Evolutionary conservation across 2,329 filamentous ascomycete genomes (phyloP).

Genomic region (Didymella pomorum): DNA sequence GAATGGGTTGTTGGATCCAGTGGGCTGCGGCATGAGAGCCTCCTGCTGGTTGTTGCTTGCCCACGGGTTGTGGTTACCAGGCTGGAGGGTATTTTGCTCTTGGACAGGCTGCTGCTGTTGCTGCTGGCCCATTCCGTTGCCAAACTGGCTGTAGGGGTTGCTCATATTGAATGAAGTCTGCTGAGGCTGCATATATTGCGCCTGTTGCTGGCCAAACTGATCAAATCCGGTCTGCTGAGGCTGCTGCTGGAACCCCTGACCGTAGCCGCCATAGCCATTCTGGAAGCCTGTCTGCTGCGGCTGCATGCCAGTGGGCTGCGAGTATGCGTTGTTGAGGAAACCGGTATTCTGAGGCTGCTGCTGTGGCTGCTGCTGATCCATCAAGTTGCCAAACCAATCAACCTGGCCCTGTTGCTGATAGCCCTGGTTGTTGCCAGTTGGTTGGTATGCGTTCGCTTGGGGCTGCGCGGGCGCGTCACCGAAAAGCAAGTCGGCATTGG

Average conservation of each 20-base stretch:
- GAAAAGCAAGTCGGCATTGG: conserved; percentile 86
- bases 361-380: conserved; percentile 70
- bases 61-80: conserved; percentile 96
- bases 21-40: conserved; percentile 79
- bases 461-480: conserved; percentile 74
- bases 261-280: conserved; percentile 74
- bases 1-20: conserved; percentile 98
- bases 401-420: conserved; percentile 97
- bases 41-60: conserved; percentile 68
- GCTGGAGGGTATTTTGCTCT: conserved; percentile 70
- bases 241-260: conserved; percentile 52
- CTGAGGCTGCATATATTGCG: conserved; percentile 62
- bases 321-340: conserved; percentile 72
- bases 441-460: conserved; percentile 73
- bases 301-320: conserved; percentile 79
- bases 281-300: conserved; percentile 70
- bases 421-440: conserved; percentile 92
- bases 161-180: conserved; percentile 64
- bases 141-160: conserved; percentile 50
- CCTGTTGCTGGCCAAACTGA: conserved; percentile 54
- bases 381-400: conserved; percentile 96
- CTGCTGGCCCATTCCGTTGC: conserved; percentile 40
- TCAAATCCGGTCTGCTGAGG: conserved; percentile 76
- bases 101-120: conserved; percentile 49
- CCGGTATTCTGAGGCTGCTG: conserved; percentile 70